Base-by-base conservation (phyloP, 2,329 filamentous ascomycete species). In the Colletotrichum caudatum region DNA sequence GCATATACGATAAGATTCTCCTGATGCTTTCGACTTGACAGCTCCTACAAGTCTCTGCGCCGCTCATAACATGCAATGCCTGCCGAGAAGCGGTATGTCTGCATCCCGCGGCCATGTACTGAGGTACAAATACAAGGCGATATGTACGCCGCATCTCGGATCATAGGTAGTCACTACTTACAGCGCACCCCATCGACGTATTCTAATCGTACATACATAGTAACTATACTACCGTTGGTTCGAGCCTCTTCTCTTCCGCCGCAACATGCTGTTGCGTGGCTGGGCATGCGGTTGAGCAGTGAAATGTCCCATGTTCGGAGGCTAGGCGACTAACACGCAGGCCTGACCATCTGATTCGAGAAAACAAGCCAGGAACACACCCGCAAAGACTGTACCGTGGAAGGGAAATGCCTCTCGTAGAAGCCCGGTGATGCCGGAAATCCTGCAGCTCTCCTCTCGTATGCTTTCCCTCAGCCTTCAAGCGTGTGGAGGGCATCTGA, bases 401-500 rank as follows among this genome's bases (percentile, higher is more conserved):
- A 20, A 16, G 51, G 58, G n/a, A 48, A 39, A 46, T 29, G 50
- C 46, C 46, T 54, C 54, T 48, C 20, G 37, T 4, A 18, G 54
- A 16, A 26, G 59, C 29, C 65, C 59, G 65, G 60, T 48, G 37
- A 59, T 72, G 69, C 65, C 66, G 65, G 39, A 48, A 50, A 60
- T 64, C 33, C 39, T 44, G 54, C 59, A 64, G 65, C 53, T 69
- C 58, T 51, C 37, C 35, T 64, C 37, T 56, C 39, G 59, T 41
- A 72, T 69, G 65, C 69, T 68, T 69, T 69, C 53, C 59, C 69
- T 69, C 39, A 69, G 59, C 54, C 59, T 69, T 54, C 46, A 37
- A 41, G 53, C 66, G 64, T 64, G 69, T 23, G 58, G 59, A 69
- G 60, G 61, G n/a, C 72, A 69, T 69, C 65, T 53, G 65, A 69